Evolutionary conservation across 2,329 filamentous ascomycete species (phyloP), one percentile per base, ranked within the genome.

Genomic region (Arthrobotrys sinensis): DNA sequence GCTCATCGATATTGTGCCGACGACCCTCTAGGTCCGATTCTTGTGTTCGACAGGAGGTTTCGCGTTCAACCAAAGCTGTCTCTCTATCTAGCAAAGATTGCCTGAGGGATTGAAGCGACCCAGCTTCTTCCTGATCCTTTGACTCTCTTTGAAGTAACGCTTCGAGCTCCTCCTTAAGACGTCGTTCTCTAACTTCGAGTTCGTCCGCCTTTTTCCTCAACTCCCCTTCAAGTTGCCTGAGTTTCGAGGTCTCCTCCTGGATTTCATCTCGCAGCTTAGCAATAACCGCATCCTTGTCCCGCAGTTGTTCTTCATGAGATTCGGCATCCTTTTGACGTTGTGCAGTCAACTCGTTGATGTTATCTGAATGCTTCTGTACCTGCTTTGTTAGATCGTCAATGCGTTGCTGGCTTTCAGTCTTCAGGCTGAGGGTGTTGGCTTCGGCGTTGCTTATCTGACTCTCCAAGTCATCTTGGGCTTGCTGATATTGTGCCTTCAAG

Each of bases 371-470:
- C 24, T 70, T 65, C 64, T 70, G 72, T 69, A 70, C 55, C 65
- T 76, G 64, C 48, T 52, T 40, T 2, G 65, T 70, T 65, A 76
- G 46, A 65, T 60, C 34, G 16, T 76, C 72, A 70, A 76, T 76
- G 24, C 66, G 65, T 60, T 40, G 65, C 65, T 70, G 65, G 48
- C 50, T 21, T 65, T 76, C 72, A 57, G 65, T 60, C 65, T 60
- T 64, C 8, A 70, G 28, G 34, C 28, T 65, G 65, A 70, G 65
- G 6, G 62, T 38, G 72, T 70, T 70, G 48, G 55, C 65, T 50
- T 69, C 72, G 32, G 72, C 55, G 28, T 19, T 70, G 57, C 57
- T 70, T 65, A 70, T 76, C 72, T 70, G 72, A 57, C 48, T 76
- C 45, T 52, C 70, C 55, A 76, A 52, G 64, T 76, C 65, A 48